Evolutionary conservation across 1,284 basidiomycete genomes (phyloP), one percentile per base, ranked within the genome.

Genomic region (Earliella scabrosa): DNA sequence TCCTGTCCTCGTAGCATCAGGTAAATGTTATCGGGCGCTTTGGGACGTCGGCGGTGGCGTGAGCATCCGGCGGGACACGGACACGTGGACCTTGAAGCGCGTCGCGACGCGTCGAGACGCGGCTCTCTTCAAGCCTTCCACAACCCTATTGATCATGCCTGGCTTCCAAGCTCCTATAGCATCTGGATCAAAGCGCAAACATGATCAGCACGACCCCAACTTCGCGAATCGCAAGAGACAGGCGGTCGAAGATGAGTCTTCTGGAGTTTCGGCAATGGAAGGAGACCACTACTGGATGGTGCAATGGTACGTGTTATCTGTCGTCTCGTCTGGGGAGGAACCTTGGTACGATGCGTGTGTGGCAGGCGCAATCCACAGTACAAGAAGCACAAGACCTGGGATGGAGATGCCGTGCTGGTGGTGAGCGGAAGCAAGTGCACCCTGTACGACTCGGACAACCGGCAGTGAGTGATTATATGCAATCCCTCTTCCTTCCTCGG

Each of bases 351-450:
- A n/a, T n/a, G 21, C 45, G 14, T 60, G 36, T 7, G 4, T 14
- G 49, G 13, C 24, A 90, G 90, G 91, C 77, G 94, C 51, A 84
- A 80, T 56, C 90, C 83, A 26, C 93, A 96, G 71, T 76, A 79
- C 29, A 90, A 86, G 72, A 97, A 96, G 73, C 89, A 97, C 71
- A 97, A 96, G 73, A 95, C 92, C 0, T 97, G 94, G 95, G 93
- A 97, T 61, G 91, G 88, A 32, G 88, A 90, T 68, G 88, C 81
- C 18, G 77, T 91, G n/a, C 73, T 92, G 7, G 81, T 84, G 16
- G 75, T 85, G 14, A 77, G 67, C 50, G 76, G 73, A 7, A 68
- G 67, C 13, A 82, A 75, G 61, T 82, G 80, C 45, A 80, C 75
- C 5, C 69, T 91, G 23, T 83, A 83, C 57, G 85, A 87, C 60